A percentile compares a stretch with the other conserved stretches of the same genome.
Conservation (phyloP, 495 filamentous ascomycete species). For the Letharia columbiana region DNA sequence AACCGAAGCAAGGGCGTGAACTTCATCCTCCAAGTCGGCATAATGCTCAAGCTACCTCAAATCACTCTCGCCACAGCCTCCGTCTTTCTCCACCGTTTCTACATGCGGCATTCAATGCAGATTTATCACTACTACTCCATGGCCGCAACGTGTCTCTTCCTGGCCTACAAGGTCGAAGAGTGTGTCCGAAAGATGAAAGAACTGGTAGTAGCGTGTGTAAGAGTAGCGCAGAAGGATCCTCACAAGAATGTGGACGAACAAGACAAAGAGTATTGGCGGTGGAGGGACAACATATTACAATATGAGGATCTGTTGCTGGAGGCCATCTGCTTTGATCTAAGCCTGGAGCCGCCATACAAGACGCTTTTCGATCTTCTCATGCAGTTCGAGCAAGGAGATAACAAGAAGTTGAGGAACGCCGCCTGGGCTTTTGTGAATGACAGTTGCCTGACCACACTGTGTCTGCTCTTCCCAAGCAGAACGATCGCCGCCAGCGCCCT, state of each 20-base stretch:
- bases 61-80: slow-evolving; percentile 85
- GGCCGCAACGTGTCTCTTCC: slow-evolving; percentile 80
- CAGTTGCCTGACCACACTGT: slow-evolving; percentile 69
- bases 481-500: slow-evolving; percentile 79
- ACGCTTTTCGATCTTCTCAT: slow-evolving; percentile 69
- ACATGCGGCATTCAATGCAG: slow-evolving; percentile 77
- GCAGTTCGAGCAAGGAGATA: slow-evolving; percentile 58
- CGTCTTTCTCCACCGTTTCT: slow-evolving; percentile 90
- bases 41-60: slow-evolving; percentile 86
- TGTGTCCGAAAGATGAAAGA: slow-evolving; percentile 90
- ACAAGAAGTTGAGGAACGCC: slow-evolving; percentile 68
- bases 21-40: slow-evolving; percentile 90
- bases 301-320: slow-evolving; percentile 91
- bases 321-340: slow-evolving; percentile 85
- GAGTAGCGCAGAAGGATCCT: slow-evolving; percentile 88
- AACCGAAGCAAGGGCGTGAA: slow-evolving; percentile 84
- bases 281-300: slow-evolving; percentile 84
- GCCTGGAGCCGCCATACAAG: slow-evolving; percentile 75
- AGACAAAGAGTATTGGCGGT: slow-evolving; percentile 92
- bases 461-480: slow-evolving; percentile 67
- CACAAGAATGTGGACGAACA: slow-evolving; percentile 85
- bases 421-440: slow-evolving; percentile 93
- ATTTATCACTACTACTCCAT: slow-evolving; percentile 81
- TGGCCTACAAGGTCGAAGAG: slow-evolving; percentile 95
- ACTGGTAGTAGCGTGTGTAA: slow-evolving; percentile 81